These are phyloP conservation scores for Cicer yamashitae DNA, from an alignment of 306 rosid genomes.

Conservation along the genomic window DNA sequence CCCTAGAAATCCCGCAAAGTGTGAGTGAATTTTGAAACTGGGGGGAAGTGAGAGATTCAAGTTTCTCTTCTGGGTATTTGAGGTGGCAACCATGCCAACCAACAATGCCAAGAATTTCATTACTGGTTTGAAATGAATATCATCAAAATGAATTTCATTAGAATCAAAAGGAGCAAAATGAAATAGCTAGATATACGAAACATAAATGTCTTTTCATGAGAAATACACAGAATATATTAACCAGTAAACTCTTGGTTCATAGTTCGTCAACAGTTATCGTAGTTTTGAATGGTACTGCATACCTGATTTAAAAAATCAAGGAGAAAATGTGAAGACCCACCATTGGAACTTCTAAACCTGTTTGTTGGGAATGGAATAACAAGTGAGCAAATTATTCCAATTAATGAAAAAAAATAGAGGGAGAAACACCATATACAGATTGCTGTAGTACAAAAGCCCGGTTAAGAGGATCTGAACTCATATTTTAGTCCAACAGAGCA, in stretches of 20 bases:
- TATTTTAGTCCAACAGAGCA: slow-evolving; percentile 62
- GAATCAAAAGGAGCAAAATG: neutral
- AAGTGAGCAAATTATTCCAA: slow-evolving; percentile 3
- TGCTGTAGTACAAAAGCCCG: slow-evolving; percentile 77
- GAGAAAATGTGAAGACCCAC: slow-evolving; percentile 62
- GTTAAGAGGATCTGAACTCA: slow-evolving; percentile 76
- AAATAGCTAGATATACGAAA: neutral
- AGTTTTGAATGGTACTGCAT: slow-evolving; percentile 1
- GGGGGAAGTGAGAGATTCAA: neutral
- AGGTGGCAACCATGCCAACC: neutral
- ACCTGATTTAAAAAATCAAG: slow-evolving; percentile 81
- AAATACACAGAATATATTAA: too few species aligned
- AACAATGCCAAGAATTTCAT: neutral
- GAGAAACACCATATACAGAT: slow-evolving; percentile 57
- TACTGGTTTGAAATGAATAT: neutral
- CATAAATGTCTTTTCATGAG: neutral
- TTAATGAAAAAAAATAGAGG: slow-evolving; percentile 1
- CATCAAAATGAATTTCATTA: neutral
- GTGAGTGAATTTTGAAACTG: neutral
- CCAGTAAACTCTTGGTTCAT: neutral
- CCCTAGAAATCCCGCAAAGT: too few species aligned
- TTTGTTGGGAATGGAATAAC: slow-evolving; percentile 12
- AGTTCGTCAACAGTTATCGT: neutral
- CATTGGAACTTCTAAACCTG: slow-evolving; percentile 67
- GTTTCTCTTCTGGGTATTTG: neutral